phyloP scores from a whole-genome alignment of 306 rosid species.

The Cicer yamashitae region DNA sequence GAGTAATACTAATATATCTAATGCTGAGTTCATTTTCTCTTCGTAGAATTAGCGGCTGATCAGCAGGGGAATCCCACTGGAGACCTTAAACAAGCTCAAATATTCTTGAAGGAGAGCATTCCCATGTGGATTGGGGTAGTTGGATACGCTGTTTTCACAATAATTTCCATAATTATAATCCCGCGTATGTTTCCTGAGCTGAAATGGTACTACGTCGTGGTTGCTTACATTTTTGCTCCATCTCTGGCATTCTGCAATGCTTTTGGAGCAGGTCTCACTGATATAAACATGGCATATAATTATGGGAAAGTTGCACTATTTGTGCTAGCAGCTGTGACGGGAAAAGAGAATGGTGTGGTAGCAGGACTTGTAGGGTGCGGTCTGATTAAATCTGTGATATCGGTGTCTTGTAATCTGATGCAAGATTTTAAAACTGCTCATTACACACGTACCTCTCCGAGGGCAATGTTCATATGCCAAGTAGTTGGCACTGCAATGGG shows the following conservation, averaged over 20 bases:
- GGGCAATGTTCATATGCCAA: constrained; percentile 89
- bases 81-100: constrained; percentile 50
- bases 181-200: constrained; percentile 54
- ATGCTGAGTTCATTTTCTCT: constrained; percentile 27
- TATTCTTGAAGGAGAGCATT: constrained; percentile 70
- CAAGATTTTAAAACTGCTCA: constrained; percentile 94
- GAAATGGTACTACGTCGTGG: constrained; percentile 52
- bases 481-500: constrained; percentile 78
- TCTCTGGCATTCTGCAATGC: constrained; percentile 96
- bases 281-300: constrained; percentile 94
- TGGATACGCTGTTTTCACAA: constrained; percentile 41
- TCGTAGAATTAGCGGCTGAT: constrained; percentile 46
- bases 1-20: constrained; percentile 13
- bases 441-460: constrained; percentile 78
- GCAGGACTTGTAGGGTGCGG: constrained; percentile 83
- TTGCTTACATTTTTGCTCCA: constrained; percentile 69
- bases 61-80: constrained; percentile 44
- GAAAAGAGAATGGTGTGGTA: constrained; percentile 52
- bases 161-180: constrained; percentile 58
- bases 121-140: constrained; percentile 63
- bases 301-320: constrained; percentile 91
- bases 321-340: constrained; percentile 64
- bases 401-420: constrained; percentile 85
- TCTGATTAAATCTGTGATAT: constrained; percentile 69
- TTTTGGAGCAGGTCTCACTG: constrained; percentile 92